Conservation (phyloP, 2,329 filamentous ascomycete species). For the Trichoderma guizhouense region DNA sequence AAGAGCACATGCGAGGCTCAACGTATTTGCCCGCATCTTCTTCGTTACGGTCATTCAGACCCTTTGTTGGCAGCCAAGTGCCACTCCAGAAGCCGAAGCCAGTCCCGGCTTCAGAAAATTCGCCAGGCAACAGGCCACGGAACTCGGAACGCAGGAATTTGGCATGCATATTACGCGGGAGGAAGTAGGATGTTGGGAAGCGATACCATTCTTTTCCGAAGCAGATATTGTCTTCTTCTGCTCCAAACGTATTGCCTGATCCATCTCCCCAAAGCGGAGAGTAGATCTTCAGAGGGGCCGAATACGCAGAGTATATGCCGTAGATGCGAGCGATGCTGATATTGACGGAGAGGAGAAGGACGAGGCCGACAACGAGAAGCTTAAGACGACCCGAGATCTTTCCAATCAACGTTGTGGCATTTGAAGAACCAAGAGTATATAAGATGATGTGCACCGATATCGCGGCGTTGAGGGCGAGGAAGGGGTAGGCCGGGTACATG, state of each 20-base stretch:
- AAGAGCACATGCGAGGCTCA: conserved; percentile 70
- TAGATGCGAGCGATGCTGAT: conserved; percentile 69
- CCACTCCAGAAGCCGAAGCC: conserved; percentile 74
- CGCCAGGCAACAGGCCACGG: conserved; percentile 79
- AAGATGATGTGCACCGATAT: conserved; percentile 79
- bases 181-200: conserved; percentile 88
- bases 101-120: conserved; percentile 72
- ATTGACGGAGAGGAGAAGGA: conserved; percentile 62
- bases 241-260: conserved; percentile 47
- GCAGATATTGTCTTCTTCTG: conserved; percentile 67
- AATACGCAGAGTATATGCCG: conserved; percentile 78
- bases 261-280: conserved; percentile 58
- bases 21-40: conserved; percentile 87
- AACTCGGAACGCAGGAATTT: conserved; percentile 94
- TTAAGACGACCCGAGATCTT: conserved; percentile 75
- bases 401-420: conserved; percentile 63
- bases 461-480: conserved; percentile 83
- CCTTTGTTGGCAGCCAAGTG: conserved; percentile 76
- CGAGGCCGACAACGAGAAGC: conserved; percentile 56
- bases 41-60: conserved; percentile 88
- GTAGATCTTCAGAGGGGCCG: conserved; percentile 73
- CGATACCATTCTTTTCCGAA: conserved; percentile 98
- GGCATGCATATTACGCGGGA: conserved; percentile 76
- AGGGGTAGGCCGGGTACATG: conserved; percentile 96
- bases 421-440: conserved; percentile 66